phyloP scores from a whole-genome alignment of 805 yeast genomes.

The Spencermartinsiella europaea region DNA sequence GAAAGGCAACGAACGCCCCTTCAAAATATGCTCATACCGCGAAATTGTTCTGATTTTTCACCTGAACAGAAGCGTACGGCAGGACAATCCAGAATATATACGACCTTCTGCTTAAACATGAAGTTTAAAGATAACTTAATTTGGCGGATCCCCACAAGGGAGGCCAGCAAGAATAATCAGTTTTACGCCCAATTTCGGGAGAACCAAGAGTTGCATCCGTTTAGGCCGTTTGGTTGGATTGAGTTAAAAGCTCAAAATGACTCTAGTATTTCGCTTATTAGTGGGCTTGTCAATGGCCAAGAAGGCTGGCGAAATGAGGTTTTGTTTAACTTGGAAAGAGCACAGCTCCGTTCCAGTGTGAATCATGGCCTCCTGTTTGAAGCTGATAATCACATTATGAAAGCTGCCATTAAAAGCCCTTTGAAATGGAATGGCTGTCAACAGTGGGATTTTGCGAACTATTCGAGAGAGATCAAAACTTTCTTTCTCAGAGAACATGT shows the following conservation, averaged over 20 bases:
- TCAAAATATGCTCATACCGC: constrained; percentile 65
- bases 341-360: constrained; percentile 75
- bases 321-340: constrained; percentile 41
- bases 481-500: constrained; percentile 81
- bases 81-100: constrained; percentile 52
- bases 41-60: constrained; percentile 50
- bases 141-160: constrained; percentile 77
- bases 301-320: constrained; percentile 53
- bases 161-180: constrained; percentile 67
- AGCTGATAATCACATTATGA: constrained; percentile 52
- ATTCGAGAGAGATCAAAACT: constrained; percentile 48
- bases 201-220: constrained; percentile 31
- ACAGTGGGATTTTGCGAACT: constrained; percentile 57
- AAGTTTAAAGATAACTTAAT: constrained; percentile 60
- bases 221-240: constrained; percentile 86
- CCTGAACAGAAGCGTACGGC: constrained; percentile 39
- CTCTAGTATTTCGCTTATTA: constrained; percentile 43
- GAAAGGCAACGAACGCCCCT: constrained; percentile 72
- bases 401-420: constrained; percentile 63
- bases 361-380: constrained; percentile 77
- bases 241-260: constrained; percentile 59
- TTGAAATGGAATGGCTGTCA: constrained; percentile 77
- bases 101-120: constrained; percentile 52
- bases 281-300: constrained; percentile 50
- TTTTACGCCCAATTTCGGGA: constrained; percentile 30